Evolutionary conservation across 2,329 filamentous ascomycete genomes (phyloP), one percentile per base, ranked within the genome.

Genomic region (Alternaria brassicicola): DNA sequence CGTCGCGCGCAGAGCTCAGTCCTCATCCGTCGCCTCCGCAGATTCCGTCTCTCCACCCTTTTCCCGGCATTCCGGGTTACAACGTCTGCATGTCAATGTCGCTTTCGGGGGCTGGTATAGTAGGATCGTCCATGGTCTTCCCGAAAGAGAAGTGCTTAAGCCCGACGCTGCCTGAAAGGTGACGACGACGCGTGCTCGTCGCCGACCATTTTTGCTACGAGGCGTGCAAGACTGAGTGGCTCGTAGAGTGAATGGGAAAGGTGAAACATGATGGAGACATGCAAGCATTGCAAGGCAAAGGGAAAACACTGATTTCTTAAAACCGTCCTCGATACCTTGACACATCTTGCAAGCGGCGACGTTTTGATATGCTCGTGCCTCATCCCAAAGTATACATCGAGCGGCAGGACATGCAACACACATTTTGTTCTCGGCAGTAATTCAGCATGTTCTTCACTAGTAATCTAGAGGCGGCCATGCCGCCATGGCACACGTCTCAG

Each of bases 11-110:
- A 28, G 38, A n/a, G 43, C 43, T 47, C 43, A 47, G 43, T 47
- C 43, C 43, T 47, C 43, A 33, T 47, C 43, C 30, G 43, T 30
- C 19, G 43, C 43, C 43, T 47, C 43, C 50, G 39, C 39, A 35
- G 38, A 52, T 45, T 52, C 38, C 47, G 47, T 50, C 26, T 46
- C 26, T 26, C 50, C 50, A 43, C 50, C 28, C 39, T 45, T 23
- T 39, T 52, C 39, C 50, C 28, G 50, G 38, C 21, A 4, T 36
- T 52, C n/a, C 28, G 39, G 39, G 19, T 19, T 21, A 25, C 39
- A 43, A 33, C 28, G 21, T 42, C n/a, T 12, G 13, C 13, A 21
- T 43, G 26, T 45, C 31, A 15, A 33, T 28, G 21, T 35, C 30
- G 28, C n/a, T 45, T 52, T 52, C 6, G 21, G 39, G 45, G 25